Conservation (phyloP, 2,329 filamentous ascomycete species). For the Aspergillus oerlinghausenensis region DNA sequence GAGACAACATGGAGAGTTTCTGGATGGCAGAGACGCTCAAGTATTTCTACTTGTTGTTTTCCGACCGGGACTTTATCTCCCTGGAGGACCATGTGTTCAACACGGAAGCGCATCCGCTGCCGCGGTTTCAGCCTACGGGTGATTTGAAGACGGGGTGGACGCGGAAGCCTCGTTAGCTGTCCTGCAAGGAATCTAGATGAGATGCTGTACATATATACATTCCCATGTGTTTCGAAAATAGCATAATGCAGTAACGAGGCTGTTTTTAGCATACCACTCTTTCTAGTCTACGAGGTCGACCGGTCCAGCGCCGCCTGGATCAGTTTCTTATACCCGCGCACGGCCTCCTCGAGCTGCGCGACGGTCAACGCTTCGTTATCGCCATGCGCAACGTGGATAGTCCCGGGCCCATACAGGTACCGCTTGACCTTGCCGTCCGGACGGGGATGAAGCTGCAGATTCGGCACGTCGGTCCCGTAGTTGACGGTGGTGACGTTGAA, state of each 20-base stretch:
- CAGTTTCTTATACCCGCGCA: conserved; percentile 71
- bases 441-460: conserved; percentile 62
- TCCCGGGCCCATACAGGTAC: conserved; percentile 61
- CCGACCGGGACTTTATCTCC: conserved; percentile 73
- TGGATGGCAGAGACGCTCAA: conserved; percentile 98
- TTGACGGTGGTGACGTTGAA: conserved; percentile 84
- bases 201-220: conserved; percentile 27
- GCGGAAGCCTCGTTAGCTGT: conserved; percentile 18
- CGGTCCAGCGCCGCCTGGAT: conserved; percentile 41
- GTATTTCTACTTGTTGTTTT: conserved; percentile 95
- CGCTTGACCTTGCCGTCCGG: conserved; percentile 45
- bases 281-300: background rate
- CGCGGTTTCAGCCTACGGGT: conserved; percentile 70
- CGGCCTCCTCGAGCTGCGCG: conserved; percentile 69
- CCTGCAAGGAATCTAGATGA: background rate
- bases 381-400: conserved; percentile 82
- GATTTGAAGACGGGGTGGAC: conserved; percentile 40
- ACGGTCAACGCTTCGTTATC: conserved; percentile 76
- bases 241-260: background rate
- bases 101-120: conserved; percentile 89
- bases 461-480: conserved; percentile 89
- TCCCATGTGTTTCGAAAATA: background rate
- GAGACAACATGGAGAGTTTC: conserved; percentile 98
- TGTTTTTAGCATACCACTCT: background rate
- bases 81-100: conserved; percentile 88